These are phyloP conservation scores for Spirogloea muscicola DNA, from an alignment of 139 green algal species.

Conservation along the genomic window DNA sequence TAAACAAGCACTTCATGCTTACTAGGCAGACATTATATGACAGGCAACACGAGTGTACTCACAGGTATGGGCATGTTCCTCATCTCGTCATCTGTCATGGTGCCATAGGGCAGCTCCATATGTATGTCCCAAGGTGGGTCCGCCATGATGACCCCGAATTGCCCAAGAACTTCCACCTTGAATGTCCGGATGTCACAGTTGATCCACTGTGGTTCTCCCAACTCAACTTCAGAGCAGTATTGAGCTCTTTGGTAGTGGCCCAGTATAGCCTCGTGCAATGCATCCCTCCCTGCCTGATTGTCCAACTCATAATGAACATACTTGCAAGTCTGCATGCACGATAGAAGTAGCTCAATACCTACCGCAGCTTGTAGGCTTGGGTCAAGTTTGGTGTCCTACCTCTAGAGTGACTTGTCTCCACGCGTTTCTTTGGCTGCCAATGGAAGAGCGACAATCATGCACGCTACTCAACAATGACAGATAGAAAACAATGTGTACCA, in stretches of 20 bases:
- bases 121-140: constrained; percentile 84
- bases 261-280: too few species aligned
- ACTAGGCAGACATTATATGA: too few species aligned
- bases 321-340: constrained; percentile 56
- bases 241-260: neutral
- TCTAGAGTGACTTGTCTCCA: too few species aligned
- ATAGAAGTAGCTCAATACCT: too few species aligned
- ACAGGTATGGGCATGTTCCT: constrained; percentile 40
- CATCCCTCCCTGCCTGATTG: too few species aligned
- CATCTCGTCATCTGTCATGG: constrained; percentile 83
- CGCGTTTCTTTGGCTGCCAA: too few species aligned
- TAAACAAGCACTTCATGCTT: too few species aligned
- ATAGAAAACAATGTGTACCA: too few species aligned
- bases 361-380: too few species aligned
- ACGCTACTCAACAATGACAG: too few species aligned
- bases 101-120: constrained; percentile 81
- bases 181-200: constrained; percentile 77
- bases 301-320: constrained; percentile 79
- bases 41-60: constrained; percentile 11
- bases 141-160: constrained; percentile 83
- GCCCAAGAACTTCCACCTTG: constrained; percentile 65
- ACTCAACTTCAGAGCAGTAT: constrained; percentile 35
- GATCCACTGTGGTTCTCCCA: constrained; percentile 72
- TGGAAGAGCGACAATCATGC: too few species aligned
- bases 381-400: too few species aligned